Evolutionary conservation across 495 filamentous ascomycete species (phyloP).

Genomic region (Aspergillus bertholletiae): DNA sequence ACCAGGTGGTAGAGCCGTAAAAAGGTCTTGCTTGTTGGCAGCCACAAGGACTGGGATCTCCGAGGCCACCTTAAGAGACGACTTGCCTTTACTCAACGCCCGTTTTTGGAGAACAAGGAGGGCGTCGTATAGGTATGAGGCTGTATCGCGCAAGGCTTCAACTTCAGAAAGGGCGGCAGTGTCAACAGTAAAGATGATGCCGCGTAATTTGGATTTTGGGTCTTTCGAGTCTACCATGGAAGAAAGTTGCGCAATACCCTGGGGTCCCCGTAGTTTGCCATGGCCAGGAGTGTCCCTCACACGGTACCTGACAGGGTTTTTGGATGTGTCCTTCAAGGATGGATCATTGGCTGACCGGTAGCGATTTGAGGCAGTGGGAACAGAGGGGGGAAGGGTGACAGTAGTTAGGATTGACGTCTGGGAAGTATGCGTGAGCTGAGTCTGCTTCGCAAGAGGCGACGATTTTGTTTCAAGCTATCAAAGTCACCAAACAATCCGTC

Average conservation of each 20-base stretch:
- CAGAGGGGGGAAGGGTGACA: conserved; percentile 63
- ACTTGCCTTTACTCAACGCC: conserved; percentile 46
- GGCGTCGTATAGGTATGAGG: conserved; percentile 82
- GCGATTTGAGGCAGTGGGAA: conserved; percentile 58
- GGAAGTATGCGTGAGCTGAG: conserved; percentile 69
- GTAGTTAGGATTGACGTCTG: conserved; percentile 71
- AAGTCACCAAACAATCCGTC: neutral
- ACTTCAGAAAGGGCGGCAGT: conserved; percentile 67
- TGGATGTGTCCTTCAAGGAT: conserved; percentile 57
- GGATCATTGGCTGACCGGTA: conserved; percentile 71
- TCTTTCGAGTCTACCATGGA: conserved; percentile 45
- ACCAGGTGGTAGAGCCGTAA: conserved; percentile 81
- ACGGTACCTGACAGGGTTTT: conserved; percentile 73
- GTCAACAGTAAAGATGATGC: conserved; percentile 86
- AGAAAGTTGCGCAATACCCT: conserved; percentile 36
- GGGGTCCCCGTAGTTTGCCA: conserved; percentile 75
- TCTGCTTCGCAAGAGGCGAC: conserved; percentile 26
- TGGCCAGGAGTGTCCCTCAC: conserved; percentile 90
- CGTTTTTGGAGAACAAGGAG: conserved; percentile 78
- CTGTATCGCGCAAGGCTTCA: conserved; percentile 54
- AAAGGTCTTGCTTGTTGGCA: conserved; percentile 93
- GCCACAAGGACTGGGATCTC: conserved; percentile 76
- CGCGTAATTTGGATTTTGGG: conserved; percentile 55
- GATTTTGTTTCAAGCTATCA: conserved; percentile 47
- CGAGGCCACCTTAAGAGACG: conserved; percentile 53